Conservation (phyloP, 768 basidiomycete species). For the Tricholoma hemisulphureum region DNA sequence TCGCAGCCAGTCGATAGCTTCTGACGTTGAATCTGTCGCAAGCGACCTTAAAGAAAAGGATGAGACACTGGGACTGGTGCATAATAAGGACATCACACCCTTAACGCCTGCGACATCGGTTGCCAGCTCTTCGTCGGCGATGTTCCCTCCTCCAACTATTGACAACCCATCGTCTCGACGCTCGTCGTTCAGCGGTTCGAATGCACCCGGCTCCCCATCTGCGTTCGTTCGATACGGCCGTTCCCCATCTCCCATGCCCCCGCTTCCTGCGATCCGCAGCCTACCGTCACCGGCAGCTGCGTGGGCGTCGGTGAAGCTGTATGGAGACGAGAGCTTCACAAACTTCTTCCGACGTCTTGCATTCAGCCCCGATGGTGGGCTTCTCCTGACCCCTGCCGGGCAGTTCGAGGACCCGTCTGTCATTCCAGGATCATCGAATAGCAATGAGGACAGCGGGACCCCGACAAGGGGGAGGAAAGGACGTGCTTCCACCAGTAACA, state of each 20-base stretch:
- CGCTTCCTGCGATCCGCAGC: slow-evolving; percentile 88
- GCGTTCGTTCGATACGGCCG: slow-evolving; percentile 67
- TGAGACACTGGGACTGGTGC: slow-evolving; percentile 25
- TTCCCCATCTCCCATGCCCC: slow-evolving; percentile 88
- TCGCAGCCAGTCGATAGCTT: slow-evolving; percentile 68
- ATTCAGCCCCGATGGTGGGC: slow-evolving; percentile 92
- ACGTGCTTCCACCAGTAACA: slow-evolving; percentile 37
- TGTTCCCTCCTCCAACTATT: slow-evolving; percentile 68
- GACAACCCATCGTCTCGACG: slow-evolving; percentile 57
- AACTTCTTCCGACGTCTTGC: slow-evolving; percentile 94
- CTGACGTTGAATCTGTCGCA: slow-evolving; percentile 63
- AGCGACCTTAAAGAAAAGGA: slow-evolving; percentile 41
- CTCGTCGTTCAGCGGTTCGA: slow-evolving; percentile 78
- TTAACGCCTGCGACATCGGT: slow-evolving; percentile 70
- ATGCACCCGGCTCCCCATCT: slow-evolving; percentile 75
- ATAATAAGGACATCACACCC: slow-evolving; percentile 37
- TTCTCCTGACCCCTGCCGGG: slow-evolving; percentile 93
- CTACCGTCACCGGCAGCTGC: slow-evolving; percentile 44
- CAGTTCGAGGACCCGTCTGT: slow-evolving; percentile 93
- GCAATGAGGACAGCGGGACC: slow-evolving; percentile 36
- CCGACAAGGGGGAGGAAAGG: slow-evolving; percentile 60
- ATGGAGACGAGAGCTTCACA: slow-evolving; percentile 92
- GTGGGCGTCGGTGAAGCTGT: slow-evolving; percentile 74
- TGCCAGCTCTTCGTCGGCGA: slow-evolving; percentile 61
- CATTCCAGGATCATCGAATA: slow-evolving; percentile 25